Base-by-base conservation (phyloP, 2,329 filamentous ascomycete genomes). In the Setomelanomma holmii region DNA sequence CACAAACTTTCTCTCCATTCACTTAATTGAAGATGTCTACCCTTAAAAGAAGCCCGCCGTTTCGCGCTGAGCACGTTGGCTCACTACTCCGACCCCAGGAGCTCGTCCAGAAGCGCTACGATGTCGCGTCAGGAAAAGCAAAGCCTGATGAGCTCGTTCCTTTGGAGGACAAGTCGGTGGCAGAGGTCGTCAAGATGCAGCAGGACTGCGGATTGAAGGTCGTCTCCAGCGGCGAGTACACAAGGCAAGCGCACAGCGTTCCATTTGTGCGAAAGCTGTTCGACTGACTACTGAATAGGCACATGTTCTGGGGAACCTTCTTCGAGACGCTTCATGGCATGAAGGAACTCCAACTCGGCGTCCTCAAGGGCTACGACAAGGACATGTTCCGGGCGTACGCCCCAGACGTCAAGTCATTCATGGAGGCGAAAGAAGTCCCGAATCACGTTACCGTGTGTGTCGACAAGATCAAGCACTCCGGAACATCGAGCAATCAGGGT, bases 21-120 rank as follows among this genome's bases (percentile, higher is more conserved):
- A 51, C 41, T 39, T 22, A 45, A 75, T 75, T 56, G 73, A 76
- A 61, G 27, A 63, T 63, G 70, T 61, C 68, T 35, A 53, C 66
- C 34, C 62, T 63, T 34, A 73, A 72, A 56, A 66, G 68, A 67
- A 69, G 57, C 58, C 83, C 85, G 36, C 87, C 86, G 43, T 90
- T 89, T 75, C 83, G 89, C 68, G 87, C 87, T 53, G 88, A 91
- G 75, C 88, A 91, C 60, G 82, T 89, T 55, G 88, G 88, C 43
- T 90, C 87, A 12, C 79, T 91, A 24, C 82, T 90, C 51, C 86
- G 88, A 24, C 87, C 88, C 1, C 73, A 84, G 45, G 75, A 82
- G 45, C 81, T 91, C 21, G 79, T 89, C 12, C 78, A 84, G 40
- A 83, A 83, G 41, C 80, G 88, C 73, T 77, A 80, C 59, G 71